These are phyloP conservation scores for Cryptococcus sp. DNA, from an alignment of 1,284 basidiomycete genomes.

Conservation along the genomic window DNA sequence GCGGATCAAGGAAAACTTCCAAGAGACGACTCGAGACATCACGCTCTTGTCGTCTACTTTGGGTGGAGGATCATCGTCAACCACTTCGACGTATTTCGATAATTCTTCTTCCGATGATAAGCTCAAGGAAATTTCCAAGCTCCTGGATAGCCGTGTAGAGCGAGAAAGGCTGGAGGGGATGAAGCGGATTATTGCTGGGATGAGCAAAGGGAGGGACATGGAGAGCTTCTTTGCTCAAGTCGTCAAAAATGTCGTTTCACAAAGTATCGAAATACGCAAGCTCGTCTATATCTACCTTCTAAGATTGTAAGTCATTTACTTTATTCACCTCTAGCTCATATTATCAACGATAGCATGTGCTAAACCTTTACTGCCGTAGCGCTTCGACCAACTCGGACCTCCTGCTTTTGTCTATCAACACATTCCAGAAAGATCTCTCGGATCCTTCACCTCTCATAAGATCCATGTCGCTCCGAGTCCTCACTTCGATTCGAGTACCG, in stretches of 20 bases:
- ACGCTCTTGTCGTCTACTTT: conserved; percentile 35
- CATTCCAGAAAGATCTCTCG: conserved; percentile 94
- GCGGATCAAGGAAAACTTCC: conserved; percentile 54
- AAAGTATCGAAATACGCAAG: conserved; percentile 90
- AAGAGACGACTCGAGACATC: conserved; percentile 53
- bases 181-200: conserved; percentile 89
- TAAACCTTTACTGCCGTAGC: conserved; percentile 20
- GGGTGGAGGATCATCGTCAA: conserved; percentile 28
- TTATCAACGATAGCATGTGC: not conserved
- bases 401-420: conserved; percentile 94
- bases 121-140: conserved; percentile 66
- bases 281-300: conserved; percentile 97
- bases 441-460: conserved; percentile 90
- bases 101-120: conserved; percentile 47
- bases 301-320: conserved; percentile 61
- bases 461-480: conserved; percentile 89
- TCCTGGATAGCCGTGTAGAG: conserved; percentile 82
- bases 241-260: conserved; percentile 88
- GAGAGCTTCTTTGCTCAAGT: conserved; percentile 91
- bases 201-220: conserved; percentile 88
- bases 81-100: conserved; percentile 50
- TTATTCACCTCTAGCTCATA: not conserved
- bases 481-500: conserved; percentile 85
- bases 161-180: conserved; percentile 88
- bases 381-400: conserved; percentile 91